Percentiles rank a stretch among this genome's conserved stretches.
These are phyloP conservation scores for Symbiodinium natans DNA, from an alignment of 73 alveolate species.

Conservation along the genomic window DNA sequence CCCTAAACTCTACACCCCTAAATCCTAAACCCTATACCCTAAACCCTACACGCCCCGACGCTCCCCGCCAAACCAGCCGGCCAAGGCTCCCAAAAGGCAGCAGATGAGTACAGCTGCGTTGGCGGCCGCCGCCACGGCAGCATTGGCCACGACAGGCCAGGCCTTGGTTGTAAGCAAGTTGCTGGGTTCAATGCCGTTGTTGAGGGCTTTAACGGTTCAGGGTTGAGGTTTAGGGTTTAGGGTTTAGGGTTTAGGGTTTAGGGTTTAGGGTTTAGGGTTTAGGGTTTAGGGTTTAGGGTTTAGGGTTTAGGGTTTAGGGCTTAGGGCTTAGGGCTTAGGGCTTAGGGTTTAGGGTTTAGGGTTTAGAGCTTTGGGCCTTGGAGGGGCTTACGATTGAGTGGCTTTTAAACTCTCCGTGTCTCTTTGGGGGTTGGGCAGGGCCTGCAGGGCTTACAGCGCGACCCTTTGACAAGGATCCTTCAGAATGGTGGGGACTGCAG, in stretches of 20 bases:
- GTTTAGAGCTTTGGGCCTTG: background rate
- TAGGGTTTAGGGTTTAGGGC: background rate
- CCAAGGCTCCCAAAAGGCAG: background rate
- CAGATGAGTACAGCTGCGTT: background rate
- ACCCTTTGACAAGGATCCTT: too few species aligned
- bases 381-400: too few species aligned
- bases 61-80: too few species aligned
- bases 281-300: background rate
- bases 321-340: background rate
- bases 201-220: background rate
- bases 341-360: background rate
- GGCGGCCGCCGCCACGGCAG: conserved; percentile 8
- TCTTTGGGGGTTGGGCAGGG: too few species aligned
- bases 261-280: background rate
- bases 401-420: too few species aligned
- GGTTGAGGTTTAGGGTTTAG: background rate
- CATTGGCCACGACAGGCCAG: background rate
- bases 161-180: background rate
- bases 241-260: background rate
- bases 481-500: too few species aligned
- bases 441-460: too few species aligned
- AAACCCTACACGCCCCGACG: too few species aligned
- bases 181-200: background rate
- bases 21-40: background rate
- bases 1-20: too few species aligned